phyloP scores from a whole-genome alignment of 164 flowering plant genomes.

The Magnolia kwangsiensis region DNA sequence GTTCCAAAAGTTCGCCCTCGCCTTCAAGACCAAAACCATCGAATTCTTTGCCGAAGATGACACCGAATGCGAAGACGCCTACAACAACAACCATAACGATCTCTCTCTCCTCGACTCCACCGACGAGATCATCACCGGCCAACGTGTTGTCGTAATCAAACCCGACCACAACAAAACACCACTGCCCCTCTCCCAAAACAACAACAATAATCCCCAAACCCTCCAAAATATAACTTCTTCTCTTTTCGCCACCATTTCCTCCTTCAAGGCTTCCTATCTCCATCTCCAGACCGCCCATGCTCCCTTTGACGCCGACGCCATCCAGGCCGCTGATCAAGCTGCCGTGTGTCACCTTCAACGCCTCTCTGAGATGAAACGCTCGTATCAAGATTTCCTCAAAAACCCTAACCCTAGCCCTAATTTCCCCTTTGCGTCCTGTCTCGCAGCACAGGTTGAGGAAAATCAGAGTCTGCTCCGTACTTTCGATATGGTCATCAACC shows the following conservation, averaged over 20 bases:
- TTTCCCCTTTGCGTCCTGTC: conserved; percentile 46
- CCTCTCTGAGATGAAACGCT: conserved; percentile 56
- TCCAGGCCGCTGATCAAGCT: conserved; percentile 60
- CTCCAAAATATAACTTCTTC: conserved; percentile 49
- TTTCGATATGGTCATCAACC: conserved; percentile 56
- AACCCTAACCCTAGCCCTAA: conserved; percentile 29
- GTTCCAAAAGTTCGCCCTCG: conserved; percentile 87
- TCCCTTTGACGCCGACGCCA: conserved; percentile 55
- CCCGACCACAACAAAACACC: conserved; percentile 6
- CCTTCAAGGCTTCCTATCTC: conserved; percentile 82
- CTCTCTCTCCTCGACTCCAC: conserved; percentile 60
- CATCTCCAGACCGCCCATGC: conserved; percentile 87
- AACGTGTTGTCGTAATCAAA: conserved; percentile 11
- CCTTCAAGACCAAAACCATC: conserved; percentile 82
- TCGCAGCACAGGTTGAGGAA: conserved; percentile 88
- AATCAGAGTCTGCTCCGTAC: conserved; percentile 80
- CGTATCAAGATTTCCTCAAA: conserved; percentile 28
- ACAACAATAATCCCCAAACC: conserved; percentile 42
- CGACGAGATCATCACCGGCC: conserved; percentile 43
- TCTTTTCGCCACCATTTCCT: conserved; percentile 66
- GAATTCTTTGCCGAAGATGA: conserved; percentile 88
- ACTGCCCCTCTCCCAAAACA: conserved; percentile 8
- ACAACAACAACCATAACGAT: conserved; percentile 27
- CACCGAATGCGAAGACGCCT: conserved; percentile 12
- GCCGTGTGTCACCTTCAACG: conserved; percentile 58